Conservation (phyloP, 306 rosid genomes). For the Corylus americana region DNA sequence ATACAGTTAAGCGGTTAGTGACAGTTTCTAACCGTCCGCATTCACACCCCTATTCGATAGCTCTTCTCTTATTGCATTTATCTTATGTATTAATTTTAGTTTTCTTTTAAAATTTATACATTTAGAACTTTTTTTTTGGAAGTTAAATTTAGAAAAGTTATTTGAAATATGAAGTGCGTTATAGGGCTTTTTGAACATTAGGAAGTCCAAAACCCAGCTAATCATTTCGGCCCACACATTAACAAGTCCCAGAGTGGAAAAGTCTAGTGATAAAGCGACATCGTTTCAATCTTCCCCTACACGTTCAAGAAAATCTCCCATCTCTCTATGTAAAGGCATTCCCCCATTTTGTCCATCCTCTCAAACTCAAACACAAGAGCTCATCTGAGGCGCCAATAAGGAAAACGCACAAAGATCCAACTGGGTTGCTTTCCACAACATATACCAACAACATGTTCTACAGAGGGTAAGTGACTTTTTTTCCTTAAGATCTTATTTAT, state of each 20-base stretch:
- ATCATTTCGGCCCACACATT: not conserved
- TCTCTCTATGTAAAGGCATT: not conserved
- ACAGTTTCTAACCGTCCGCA: too few species aligned
- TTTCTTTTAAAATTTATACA: too few species aligned
- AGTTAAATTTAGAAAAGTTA: too few species aligned
- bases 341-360: not conserved
- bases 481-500: too few species aligned
- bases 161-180: too few species aligned
- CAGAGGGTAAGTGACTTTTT: constrained; percentile 47
- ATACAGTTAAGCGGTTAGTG: too few species aligned
- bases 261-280: not conserved
- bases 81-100: too few species aligned
- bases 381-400: not conserved
- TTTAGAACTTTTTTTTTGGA: too few species aligned
- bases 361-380: not conserved
- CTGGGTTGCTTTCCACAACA: not conserved
- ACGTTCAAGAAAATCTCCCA: not conserved
- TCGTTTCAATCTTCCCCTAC: not conserved
- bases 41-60: too few species aligned
- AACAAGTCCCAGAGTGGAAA: not conserved
- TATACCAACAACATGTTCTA: constrained; percentile 42
- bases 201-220: not conserved
- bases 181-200: not conserved
- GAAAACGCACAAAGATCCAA: not conserved
- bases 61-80: too few species aligned